Evolutionary conservation across 2,329 filamentous ascomycete genomes (phyloP).

Genomic region (Beauveria pseudobassiana): DNA sequence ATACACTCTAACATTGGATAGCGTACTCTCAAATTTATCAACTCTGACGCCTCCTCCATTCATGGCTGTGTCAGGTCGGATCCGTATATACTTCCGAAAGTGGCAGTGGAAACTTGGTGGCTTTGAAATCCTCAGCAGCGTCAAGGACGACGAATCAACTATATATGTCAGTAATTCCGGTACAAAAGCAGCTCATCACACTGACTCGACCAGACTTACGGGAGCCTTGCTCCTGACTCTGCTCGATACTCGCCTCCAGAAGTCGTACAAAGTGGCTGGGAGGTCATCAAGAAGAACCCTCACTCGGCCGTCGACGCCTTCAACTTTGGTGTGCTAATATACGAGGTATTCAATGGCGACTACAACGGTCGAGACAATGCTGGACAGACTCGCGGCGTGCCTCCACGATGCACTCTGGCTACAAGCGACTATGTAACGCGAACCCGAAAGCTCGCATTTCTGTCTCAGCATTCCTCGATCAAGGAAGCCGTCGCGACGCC

Average conservation of each 20-base stretch:
- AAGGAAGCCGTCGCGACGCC: slow-evolving; percentile 70
- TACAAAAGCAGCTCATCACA: background rate
- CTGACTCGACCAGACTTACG: slow-evolving; percentile 56
- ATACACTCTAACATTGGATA: slow-evolving; percentile 25
- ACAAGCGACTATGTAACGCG: slow-evolving; percentile 79
- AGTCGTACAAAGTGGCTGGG: slow-evolving; percentile 82
- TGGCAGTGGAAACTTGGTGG: slow-evolving; percentile 94
- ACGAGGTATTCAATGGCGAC: slow-evolving; percentile 84
- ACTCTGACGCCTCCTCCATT: slow-evolving; percentile 83
- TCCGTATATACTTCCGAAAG: slow-evolving; percentile 93
- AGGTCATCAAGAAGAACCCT: slow-evolving; percentile 75
- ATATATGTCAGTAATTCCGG: slow-evolving; percentile 57
- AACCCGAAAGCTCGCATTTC: slow-evolving; percentile 86
- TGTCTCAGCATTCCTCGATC: slow-evolving; percentile 79
- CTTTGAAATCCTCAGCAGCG: slow-evolving; percentile 86
- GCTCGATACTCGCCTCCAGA: slow-evolving; percentile 82
- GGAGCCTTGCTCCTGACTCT: slow-evolving; percentile 79
- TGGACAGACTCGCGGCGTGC: slow-evolving; percentile 78
- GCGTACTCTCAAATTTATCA: slow-evolving; percentile 93
- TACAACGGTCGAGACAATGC: slow-evolving; percentile 72
- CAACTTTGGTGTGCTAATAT: slow-evolving; percentile 74
- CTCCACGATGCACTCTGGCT: slow-evolving; percentile 81
- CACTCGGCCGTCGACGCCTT: slow-evolving; percentile 81
- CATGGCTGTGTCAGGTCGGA: slow-evolving; percentile 77
- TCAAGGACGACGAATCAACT: slow-evolving; percentile 91